Base-by-base conservation (phyloP, 2,329 filamentous ascomycete genomes). In the Aureobasidium lini region DNA sequence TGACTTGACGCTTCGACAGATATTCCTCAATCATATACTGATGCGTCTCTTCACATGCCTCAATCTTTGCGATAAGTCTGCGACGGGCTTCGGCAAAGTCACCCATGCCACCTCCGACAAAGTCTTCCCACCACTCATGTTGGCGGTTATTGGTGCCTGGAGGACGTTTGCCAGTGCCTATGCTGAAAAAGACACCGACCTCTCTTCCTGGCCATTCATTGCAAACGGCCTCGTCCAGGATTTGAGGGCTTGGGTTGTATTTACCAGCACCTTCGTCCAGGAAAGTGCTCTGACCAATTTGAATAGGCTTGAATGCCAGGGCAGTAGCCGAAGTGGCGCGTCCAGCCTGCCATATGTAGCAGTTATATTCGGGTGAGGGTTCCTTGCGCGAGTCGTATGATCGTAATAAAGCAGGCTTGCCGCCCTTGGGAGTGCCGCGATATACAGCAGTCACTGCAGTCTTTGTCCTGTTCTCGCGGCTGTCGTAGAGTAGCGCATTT, bases 171-270 rank as follows among this genome's bases (percentile, higher is more conserved):
- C 94, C 94, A 0, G 94, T 97, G n/a, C 94, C 94, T 37, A 99
- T 83, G 67, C 90, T 96, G 67, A 99, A 76, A 67, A 99, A 95
- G 0, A 96, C 88, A 1, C 93, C 92, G 1, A 99, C 83, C 56
- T 97, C 92, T 32, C 94, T 83, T 0, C 92, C 93, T 0, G 94
- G 94, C 91, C 91, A 97, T 73, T 97, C 93, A 67, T 96, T 96
- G 46, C 90, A 80, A 0, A 88, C 84, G 6, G 93, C 93, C 75
- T 99, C 94, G 66, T 97, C 93, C 10, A 99, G 81, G 0, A 90
- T 84, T 63, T 88, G 83, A 1, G 91, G 89, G 0, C 91, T 0
- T 93, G 62, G 94, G 70, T 99, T 99, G 75, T 94, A 99, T 62
- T 88, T 91, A 4, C 94, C 94, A 1, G 83, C 81, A 1, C 94